Evolutionary conservation across 257 asterid genomes (phyloP), one percentile per base, ranked within the genome.

Genomic region (Marsdenia floribunda): DNA sequence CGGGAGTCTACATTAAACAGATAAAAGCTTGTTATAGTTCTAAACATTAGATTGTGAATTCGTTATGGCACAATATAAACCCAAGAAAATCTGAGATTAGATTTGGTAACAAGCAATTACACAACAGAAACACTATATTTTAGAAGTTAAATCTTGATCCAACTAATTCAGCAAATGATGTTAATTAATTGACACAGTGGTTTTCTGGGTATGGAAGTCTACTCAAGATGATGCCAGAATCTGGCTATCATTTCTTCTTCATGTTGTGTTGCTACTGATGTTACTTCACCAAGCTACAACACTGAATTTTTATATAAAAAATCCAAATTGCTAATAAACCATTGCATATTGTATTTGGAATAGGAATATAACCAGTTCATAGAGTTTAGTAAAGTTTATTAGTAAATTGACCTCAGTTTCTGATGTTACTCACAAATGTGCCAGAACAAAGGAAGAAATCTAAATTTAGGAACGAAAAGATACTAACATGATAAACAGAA

Each of bases 1-100:
- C 98, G 37, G 99, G 98, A 82, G 99, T 95, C 99, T 95, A 96
- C 93, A 83, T 77, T 67, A 79, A 74, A 61, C 78, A 83, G 78
- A 78, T 55, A 73, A 63, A 70, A 63, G 73, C 37, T 72, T 15
- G 33, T 70, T n/a, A 57, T 65, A 70, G 55, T 46, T 58, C 47
- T 58, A 33, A 22, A 38, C 52, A 66, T 61, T 24, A 50, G 24
- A 72, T 22, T 38, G 42, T 24, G 44, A 38, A 52, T 65, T 8
- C 7, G 13, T 53, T 21, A 47, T 38, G 19, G 19, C 21, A 15
- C 16, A 55, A 22, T 38, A 22, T 66, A 8, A 74, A 33, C 77
- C 46, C 65, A 35, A 19, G 40, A 55, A 29, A 68, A 38, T 57
- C 44, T 47, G 63, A n/a, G 68, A 50, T n/a, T 47, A 54, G 15